Conservation (phyloP, 2,329 filamentous ascomycete genomes). For the Aspergillus luchuensis region DNA sequence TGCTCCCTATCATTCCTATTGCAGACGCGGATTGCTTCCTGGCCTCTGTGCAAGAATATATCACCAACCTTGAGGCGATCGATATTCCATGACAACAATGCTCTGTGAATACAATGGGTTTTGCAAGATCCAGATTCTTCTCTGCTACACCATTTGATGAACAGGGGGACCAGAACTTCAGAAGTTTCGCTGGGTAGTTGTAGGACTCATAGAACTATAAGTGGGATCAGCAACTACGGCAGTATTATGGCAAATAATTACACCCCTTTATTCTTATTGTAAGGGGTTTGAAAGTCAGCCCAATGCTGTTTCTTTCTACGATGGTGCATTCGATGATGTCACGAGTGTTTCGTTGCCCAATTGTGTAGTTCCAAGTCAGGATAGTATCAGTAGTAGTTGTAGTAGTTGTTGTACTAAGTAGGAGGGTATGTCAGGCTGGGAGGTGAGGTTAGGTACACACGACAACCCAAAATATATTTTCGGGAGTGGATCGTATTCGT, state of each 20-base stretch:
- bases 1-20: constrained; percentile 35
- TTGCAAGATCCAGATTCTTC: not conserved
- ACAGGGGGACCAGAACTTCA: too few relatives aligned
- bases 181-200: too few relatives aligned
- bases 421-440: not conserved
- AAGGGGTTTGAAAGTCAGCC: not conserved
- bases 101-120: not conserved
- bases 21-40: constrained; percentile 30
- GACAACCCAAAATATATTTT: not conserved
- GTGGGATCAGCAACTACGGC: not conserved
- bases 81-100: constrained; percentile 21
- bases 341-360: not conserved
- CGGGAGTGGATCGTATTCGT: not conserved
- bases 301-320: not conserved
- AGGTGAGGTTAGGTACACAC: not conserved
- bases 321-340: not conserved
- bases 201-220: not conserved
- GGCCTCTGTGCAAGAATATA: constrained; percentile 28
- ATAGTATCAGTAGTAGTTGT: too few relatives aligned
- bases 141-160: not conserved
- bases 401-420: not conserved
- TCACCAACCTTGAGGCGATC: constrained; percentile 40
- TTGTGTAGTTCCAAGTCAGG: not conserved
- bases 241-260: not conserved
- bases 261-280: not conserved